Evolutionary conservation across 2,329 filamentous ascomycete species (phyloP).

Genomic region (Venturia asperata): DNA sequence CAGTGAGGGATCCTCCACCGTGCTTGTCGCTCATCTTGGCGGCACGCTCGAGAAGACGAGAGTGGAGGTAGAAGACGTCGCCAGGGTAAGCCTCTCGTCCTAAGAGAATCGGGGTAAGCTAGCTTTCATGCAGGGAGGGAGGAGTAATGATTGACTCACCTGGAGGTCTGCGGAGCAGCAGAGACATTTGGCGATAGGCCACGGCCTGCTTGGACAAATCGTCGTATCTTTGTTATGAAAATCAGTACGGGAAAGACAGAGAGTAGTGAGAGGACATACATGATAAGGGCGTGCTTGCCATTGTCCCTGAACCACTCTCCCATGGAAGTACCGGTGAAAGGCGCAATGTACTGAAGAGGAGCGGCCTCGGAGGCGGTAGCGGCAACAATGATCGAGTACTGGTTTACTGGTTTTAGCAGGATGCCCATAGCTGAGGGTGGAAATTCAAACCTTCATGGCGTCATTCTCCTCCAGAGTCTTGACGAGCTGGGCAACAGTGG

Average conservation of each 20-base stretch:
- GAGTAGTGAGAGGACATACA: too few relatives aligned
- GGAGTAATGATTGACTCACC: background rate
- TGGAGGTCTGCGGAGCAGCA: constrained; percentile 73
- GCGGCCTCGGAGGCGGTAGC: constrained; percentile 90
- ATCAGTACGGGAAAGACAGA: too few relatives aligned
- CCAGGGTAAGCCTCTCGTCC: constrained; percentile 17
- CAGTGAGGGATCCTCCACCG: constrained; percentile 93
- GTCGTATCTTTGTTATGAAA: too few relatives aligned
- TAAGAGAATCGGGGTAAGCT: too few relatives aligned
- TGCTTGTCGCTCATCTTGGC: constrained; percentile 98
- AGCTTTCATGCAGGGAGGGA: too few relatives aligned
- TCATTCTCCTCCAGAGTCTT: constrained; percentile 99
- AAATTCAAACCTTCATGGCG: constrained; percentile 67
- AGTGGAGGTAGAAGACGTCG: constrained; percentile 94
- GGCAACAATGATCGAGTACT: constrained; percentile 82
- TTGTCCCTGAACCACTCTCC: constrained; percentile 74
- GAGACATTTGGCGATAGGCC: constrained; percentile 97
- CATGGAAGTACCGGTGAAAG: constrained; percentile 65
- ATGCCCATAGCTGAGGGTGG: too few relatives aligned
- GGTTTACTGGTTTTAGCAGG: background rate
- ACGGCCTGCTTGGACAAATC: constrained; percentile 73
- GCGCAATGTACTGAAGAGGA: constrained; percentile 87
- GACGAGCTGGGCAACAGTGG: constrained; percentile 97
- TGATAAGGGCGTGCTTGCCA: constrained; percentile 29
- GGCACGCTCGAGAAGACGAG: constrained; percentile 96